Evolutionary conservation across 768 basidiomycete genomes (phyloP), one percentile per base, ranked within the genome.

Genomic region (Macrocybe gigantea): DNA sequence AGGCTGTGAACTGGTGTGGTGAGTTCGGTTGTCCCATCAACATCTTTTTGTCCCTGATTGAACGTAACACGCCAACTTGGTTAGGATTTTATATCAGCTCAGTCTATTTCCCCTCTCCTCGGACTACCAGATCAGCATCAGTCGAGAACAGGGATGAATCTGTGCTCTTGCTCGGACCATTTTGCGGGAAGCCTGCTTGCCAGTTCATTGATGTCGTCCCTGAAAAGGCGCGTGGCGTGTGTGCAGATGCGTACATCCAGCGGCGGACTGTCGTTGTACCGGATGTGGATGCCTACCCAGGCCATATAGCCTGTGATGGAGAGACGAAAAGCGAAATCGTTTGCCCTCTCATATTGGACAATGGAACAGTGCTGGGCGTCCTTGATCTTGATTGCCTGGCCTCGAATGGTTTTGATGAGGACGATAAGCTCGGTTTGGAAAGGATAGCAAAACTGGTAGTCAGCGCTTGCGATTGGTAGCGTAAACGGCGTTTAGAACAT

Each of bases 1-100:
- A 80, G 45, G 79, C 86, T 3, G 89, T 95, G 14, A 95, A 95
- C 60, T 97, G 93, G 94, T 85, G 85, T 70, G 94, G 94, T 93
- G 56, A 69, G 14, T 45, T 33, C 35, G 11, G 22, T 22, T 22
- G 22, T 22, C 4, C 22, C 22, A 22, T 22, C 22, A 22, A 38
- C 2, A 38, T 44, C 6, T 33, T 33, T 6, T 41, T 22, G 41
- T 6, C 6, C 6, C n/a, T 11, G 15, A 22, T 6, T 29, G 11
- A 15, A 9, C 15, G 41, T 12, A 11, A 41, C 22, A 15, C 14
- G 41, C 11, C 14, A 14, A 11, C 34, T 32, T 7, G n/a, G 45
- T 41, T 63, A 95, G 93, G 94, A 8, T 95, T 97, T 71, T 96
- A 97, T 67, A 67, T 96, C 45, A 66, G 79, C 49, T 70, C 85